phyloP scores from a whole-genome alignment of 148 eudicot genomes.

The Rhododendron molle region DNA sequence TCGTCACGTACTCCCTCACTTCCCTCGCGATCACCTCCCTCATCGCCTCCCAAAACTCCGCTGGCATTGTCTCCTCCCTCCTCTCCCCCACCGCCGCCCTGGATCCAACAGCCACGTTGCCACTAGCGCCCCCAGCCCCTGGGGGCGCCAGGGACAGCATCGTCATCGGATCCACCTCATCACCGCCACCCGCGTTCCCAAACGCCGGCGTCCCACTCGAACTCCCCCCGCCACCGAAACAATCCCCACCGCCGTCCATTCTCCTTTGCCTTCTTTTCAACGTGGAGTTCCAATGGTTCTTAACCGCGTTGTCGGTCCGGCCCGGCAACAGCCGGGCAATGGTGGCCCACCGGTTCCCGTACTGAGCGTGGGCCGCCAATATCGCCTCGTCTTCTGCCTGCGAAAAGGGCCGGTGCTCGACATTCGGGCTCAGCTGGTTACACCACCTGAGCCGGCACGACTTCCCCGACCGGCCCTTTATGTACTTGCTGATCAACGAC shows the following conservation, averaged over 20 bases:
- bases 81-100: constrained; percentile 6
- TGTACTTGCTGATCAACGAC: constrained; percentile 49
- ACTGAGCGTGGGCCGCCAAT: constrained; percentile 36
- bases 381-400: constrained; percentile 41
- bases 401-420: constrained; percentile 49
- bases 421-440: constrained; percentile 51
- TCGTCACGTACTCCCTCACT: constrained; percentile 56
- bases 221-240: not conserved
- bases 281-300: constrained; percentile 68
- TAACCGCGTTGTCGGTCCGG: constrained; percentile 56
- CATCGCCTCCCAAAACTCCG: constrained; percentile 60
- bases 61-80: constrained; percentile 20
- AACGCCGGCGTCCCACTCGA: constrained; percentile 1
- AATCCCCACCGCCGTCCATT: not conserved
- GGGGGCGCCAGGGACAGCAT: constrained; percentile 30
- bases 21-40: constrained; percentile 58
- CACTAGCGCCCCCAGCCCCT: constrained; percentile 17
- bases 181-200: constrained; percentile 5
- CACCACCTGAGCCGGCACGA: constrained; percentile 61
- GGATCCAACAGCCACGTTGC: no score
- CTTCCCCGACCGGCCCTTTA: constrained; percentile 53
- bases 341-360: constrained; percentile 63
- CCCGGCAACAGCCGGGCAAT: constrained; percentile 52
- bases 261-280: constrained; percentile 23
- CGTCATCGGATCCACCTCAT: constrained; percentile 41